Conservation (phyloP, 164 flowering plant species). For the Cinnamomum micranthum region DNA sequence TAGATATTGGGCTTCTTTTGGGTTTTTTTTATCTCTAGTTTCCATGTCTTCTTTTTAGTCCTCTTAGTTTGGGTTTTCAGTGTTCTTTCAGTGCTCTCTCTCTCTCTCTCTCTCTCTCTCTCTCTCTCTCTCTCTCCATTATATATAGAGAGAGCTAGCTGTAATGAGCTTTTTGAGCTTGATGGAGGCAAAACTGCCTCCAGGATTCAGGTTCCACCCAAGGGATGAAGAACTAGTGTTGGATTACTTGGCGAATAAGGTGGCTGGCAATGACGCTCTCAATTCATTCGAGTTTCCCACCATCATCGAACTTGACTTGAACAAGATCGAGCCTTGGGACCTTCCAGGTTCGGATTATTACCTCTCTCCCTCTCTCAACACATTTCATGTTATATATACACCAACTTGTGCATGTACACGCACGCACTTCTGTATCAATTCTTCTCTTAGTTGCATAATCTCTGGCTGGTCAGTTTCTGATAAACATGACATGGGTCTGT, state of each 20-base stretch:
- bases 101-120: neutral
- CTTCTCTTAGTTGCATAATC: no score
- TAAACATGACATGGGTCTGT: no score
- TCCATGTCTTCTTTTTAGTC: no score
- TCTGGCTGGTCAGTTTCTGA: no score
- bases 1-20: no score
- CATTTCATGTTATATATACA: neutral
- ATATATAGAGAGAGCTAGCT: neutral
- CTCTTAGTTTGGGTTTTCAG: no score
- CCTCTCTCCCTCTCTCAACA: neutral
- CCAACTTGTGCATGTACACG: no score
- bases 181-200: slow-evolving; percentile 67
- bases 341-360: slow-evolving; percentile 51
- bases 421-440: no score
- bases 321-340: slow-evolving; percentile 83
- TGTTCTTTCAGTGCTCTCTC: neutral
- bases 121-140: neutral
- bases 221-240: slow-evolving; percentile 69
- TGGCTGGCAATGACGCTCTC: slow-evolving; percentile 30
- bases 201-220: slow-evolving; percentile 81
- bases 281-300: slow-evolving; percentile 25
- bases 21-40: no score
- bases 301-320: slow-evolving; percentile 61
- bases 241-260: slow-evolving; percentile 59
- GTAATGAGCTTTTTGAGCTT: slow-evolving; percentile 41